A percentile compares a stretch with the other conserved stretches of the same genome.
phyloP scores from a whole-genome alignment of 495 filamentous ascomycete genomes.

The Neurospora sp. region DNA sequence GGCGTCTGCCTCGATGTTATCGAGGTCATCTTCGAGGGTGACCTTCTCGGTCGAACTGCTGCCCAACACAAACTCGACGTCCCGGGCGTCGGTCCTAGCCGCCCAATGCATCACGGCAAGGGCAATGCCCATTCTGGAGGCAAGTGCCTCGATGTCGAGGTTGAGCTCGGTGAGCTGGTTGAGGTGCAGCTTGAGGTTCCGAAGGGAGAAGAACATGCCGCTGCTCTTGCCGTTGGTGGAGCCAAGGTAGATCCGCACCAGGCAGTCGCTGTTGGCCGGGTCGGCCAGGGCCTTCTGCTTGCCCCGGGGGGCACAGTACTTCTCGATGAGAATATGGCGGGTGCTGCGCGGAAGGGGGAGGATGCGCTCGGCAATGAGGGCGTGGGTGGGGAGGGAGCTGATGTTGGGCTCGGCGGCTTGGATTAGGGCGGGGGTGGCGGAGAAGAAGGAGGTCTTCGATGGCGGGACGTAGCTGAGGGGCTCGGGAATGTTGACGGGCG shows the following conservation, averaged over 20 bases:
- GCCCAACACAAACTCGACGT: slow-evolving; percentile 15
- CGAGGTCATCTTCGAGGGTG: background rate
- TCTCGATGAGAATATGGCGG: slow-evolving; percentile 11
- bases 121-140: slow-evolving; percentile 1
- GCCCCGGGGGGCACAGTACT: slow-evolving; percentile 13
- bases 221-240: slow-evolving; percentile 2
- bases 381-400: slow-evolving; percentile 1
- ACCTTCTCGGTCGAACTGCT: background rate
- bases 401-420: background rate
- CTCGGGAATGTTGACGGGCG: background rate
- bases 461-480: background rate
- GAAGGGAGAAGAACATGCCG: slow-evolving; percentile 5
- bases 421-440: background rate
- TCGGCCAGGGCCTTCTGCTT: slow-evolving; percentile 2
- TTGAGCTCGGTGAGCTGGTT: slow-evolving; percentile 9
- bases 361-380: slow-evolving; percentile 3
- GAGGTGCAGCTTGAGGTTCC: slow-evolving; percentile 11
- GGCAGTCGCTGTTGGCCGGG: slow-evolving; percentile 16
- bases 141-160: slow-evolving; percentile 1
- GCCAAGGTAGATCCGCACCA: slow-evolving; percentile 19
- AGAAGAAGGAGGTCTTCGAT: no score
- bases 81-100: slow-evolving; percentile 6
- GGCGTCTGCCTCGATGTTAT: background rate
- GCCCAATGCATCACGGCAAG: slow-evolving; percentile 12
- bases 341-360: slow-evolving; percentile 1